phyloP scores from a whole-genome alignment of 1,284 basidiomycete species.

The Amylostereum areolatum region DNA sequence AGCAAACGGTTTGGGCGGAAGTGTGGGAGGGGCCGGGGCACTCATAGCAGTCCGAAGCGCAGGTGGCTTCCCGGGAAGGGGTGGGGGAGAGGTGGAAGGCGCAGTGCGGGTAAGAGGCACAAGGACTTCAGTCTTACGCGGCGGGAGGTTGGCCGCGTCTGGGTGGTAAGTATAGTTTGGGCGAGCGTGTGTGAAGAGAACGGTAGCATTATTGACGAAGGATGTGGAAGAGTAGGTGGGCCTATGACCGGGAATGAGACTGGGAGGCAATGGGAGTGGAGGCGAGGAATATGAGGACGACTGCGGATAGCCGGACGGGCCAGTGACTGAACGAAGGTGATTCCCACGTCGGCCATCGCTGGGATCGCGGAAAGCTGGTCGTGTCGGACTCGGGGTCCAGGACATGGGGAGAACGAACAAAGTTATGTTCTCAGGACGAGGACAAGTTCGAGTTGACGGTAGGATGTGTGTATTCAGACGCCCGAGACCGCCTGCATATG shows the following conservation, averaged over 20 bases:
- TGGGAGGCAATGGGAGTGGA: constrained; percentile 10
- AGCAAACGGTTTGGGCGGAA: constrained; percentile 8
- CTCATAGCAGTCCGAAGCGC: background rate
- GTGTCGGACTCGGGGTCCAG: too few species aligned
- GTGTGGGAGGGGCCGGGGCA: constrained; percentile 1
- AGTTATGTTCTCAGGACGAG: too few species aligned
- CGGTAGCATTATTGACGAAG: background rate
- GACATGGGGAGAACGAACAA: too few species aligned
- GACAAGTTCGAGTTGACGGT: too few species aligned
- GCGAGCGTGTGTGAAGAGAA: background rate
- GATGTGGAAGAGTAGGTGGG: too few species aligned
- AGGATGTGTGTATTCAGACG: too few species aligned
- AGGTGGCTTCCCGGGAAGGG: constrained; percentile 10
- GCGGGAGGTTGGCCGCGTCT: too few species aligned
- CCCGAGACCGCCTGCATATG: too few species aligned
- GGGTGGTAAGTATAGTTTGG: background rate
- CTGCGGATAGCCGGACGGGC: constrained; percentile 1
- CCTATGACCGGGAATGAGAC: constrained; percentile 11
- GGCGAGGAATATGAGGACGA: constrained; percentile 6
- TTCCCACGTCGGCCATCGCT: too few species aligned
- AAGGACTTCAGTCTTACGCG: too few species aligned
- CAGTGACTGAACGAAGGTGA: background rate
- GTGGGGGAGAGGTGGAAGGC: constrained; percentile 11
- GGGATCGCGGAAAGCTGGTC: too few species aligned
- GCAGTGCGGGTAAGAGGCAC: background rate